Evolutionary conservation across 345 rosid species (phyloP).

Genomic region (Bruguiera gymnorhiza): DNA sequence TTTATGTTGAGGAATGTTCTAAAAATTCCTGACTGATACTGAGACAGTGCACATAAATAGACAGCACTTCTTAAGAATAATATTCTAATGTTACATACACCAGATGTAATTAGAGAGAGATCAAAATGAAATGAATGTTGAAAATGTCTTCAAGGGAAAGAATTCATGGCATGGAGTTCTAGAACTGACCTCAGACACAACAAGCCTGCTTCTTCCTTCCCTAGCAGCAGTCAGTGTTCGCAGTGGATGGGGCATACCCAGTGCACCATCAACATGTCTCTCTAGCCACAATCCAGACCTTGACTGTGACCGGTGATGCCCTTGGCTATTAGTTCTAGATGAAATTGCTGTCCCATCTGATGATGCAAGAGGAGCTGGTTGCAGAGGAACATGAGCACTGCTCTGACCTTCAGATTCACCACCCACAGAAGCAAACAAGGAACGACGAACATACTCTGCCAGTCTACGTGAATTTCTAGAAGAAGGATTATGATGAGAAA

Average conservation of each 20-base stretch:
- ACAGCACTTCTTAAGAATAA: no score
- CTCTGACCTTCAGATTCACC: constrained; percentile 50
- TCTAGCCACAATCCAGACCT: constrained; percentile 55
- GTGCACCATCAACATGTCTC: constrained; percentile 57
- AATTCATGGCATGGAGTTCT: not conserved
- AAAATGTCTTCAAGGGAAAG: no score
- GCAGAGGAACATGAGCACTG: constrained; percentile 33
- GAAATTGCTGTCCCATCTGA: constrained; percentile 43
- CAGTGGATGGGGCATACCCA: constrained; percentile 51
- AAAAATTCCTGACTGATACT: no score
- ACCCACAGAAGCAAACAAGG: constrained; percentile 51
- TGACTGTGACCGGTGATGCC: constrained; percentile 43
- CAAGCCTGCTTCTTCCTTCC: constrained; percentile 72
- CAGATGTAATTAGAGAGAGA: no score
- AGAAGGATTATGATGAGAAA: constrained; percentile 46
- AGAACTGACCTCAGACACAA: constrained; percentile 70
- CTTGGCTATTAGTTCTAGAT: constrained; percentile 47
- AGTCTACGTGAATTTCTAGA: constrained; percentile 55
- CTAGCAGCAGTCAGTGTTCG: constrained; percentile 52
- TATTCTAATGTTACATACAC: no score
- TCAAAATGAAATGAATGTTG: no score
- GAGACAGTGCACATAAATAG: no score
- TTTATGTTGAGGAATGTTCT: no score
- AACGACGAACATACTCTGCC: constrained; percentile 66
- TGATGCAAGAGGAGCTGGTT: constrained; percentile 37